phyloP scores from a whole-genome alignment of 306 rosid genomes.

The Chamaecrista fasciculata region DNA sequence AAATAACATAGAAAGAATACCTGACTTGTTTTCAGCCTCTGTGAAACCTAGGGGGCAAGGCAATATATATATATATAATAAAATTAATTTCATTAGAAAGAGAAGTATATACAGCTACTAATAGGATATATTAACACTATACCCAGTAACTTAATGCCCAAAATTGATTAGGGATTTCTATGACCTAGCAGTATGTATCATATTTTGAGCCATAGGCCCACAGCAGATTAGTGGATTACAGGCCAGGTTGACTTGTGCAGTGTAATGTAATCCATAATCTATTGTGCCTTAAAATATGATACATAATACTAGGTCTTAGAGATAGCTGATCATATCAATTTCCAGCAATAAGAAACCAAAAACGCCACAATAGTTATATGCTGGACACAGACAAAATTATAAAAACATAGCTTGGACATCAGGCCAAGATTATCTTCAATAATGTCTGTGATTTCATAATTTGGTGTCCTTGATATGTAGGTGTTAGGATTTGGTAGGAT shows the following conservation, averaged over 20 bases:
- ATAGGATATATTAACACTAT: too few species aligned
- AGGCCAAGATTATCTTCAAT: neutral
- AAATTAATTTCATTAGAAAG: too few species aligned
- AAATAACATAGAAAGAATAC: conserved; percentile 61
- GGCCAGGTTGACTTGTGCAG: too few species aligned
- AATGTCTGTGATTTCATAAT: neutral
- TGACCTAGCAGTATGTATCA: too few species aligned
- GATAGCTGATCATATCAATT: neutral
- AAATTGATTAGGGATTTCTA: too few species aligned
- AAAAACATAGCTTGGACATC: neutral
- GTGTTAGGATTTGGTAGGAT: too few species aligned
- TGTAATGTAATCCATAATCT: too few species aligned
- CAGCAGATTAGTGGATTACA: too few species aligned
- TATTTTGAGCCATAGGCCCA: too few species aligned
- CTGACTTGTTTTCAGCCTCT: conserved; percentile 50
- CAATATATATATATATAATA: neutral
- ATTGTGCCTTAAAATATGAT: neutral
- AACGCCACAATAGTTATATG: neutral
- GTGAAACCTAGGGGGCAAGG: conserved; percentile 40
- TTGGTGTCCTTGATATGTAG: neutral
- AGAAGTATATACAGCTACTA: too few species aligned
- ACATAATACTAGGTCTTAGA: neutral
- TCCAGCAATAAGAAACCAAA: neutral
- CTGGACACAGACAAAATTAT: neutral
- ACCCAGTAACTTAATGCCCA: too few species aligned